A percentile compares a stretch with the other conserved stretches of the same genome.
Evolutionary conservation across 2,329 filamentous ascomycete species (phyloP).

Genomic region (Aspergillus texensis): DNA sequence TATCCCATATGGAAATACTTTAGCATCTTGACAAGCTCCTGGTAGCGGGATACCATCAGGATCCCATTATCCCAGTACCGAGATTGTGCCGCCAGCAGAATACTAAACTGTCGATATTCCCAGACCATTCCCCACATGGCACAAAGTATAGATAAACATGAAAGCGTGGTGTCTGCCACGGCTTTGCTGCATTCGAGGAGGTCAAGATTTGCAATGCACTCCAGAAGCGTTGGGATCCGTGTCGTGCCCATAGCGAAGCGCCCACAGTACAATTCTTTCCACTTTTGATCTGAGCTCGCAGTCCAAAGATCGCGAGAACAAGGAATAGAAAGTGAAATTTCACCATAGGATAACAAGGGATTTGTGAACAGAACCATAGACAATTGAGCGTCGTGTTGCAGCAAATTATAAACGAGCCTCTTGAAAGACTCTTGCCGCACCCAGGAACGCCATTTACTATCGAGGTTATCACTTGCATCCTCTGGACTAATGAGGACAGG

Average conservation of each 20-base stretch:
- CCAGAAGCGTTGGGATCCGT: neutral
- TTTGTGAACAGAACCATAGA: neutral
- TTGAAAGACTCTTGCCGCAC: neutral
- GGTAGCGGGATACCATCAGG: slow-evolving; percentile 28
- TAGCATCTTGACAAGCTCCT: slow-evolving; percentile 32
- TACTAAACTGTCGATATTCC: slow-evolving; percentile 34
- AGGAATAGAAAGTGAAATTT: neutral
- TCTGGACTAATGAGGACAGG: neutral
- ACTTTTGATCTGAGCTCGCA: neutral
- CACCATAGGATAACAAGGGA: neutral
- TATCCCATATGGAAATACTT: slow-evolving; percentile 21
- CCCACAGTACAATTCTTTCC: neutral
- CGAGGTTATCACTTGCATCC: neutral
- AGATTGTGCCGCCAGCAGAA: slow-evolving; percentile 25
- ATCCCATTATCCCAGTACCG: slow-evolving; percentile 31
- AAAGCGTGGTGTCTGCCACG: slow-evolving; percentile 13
- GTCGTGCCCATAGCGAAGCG: neutral
- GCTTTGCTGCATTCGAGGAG: neutral
- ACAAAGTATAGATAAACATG: slow-evolving; percentile 31
- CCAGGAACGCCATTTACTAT: neutral
- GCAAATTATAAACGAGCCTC: neutral
- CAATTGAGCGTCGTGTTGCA: neutral
- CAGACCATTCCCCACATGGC: slow-evolving; percentile 36
- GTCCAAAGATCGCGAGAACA: neutral
- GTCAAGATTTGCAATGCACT: neutral